A percentile compares a stretch with the other conserved stretches of the same genome.
phyloP scores from a whole-genome alignment of 441 rosid genomes.

The Euphorbia celastroides region DNA sequence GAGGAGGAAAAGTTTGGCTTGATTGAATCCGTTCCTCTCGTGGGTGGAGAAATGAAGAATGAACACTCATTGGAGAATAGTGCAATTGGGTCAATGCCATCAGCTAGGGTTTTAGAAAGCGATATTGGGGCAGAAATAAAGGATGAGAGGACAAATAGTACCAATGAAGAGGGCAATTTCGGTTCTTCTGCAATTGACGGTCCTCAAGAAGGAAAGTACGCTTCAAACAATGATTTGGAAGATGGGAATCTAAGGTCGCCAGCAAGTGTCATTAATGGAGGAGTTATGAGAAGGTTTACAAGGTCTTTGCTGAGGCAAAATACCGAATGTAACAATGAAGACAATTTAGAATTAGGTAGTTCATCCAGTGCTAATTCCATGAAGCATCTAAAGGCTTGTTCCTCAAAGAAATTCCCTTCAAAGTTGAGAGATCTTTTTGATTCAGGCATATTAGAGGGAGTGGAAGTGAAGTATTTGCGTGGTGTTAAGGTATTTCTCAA shows the following conservation, averaged over 20 bases:
- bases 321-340: slow-evolving; percentile 23
- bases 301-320: slow-evolving; percentile 53
- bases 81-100: slow-evolving; percentile 14
- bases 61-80: slow-evolving; percentile 9
- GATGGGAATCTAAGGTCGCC: slow-evolving; percentile 11
- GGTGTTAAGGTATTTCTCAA: slow-evolving; percentile 44
- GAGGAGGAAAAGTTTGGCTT: slow-evolving; percentile 24
- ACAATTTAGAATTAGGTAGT: slow-evolving; percentile 21
- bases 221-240: not conserved
- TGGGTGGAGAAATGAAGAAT: slow-evolving; percentile 9
- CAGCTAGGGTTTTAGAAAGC: not conserved
- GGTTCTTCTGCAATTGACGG: not conserved
- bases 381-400: slow-evolving; percentile 29
- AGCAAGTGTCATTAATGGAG: not conserved
- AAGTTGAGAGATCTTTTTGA: slow-evolving; percentile 66
- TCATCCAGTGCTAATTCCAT: slow-evolving; percentile 21
- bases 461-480: slow-evolving; percentile 55
- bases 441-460: slow-evolving; percentile 74
- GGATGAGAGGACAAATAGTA: not conserved
- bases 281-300: slow-evolving; percentile 55
- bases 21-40: slow-evolving; percentile 17
- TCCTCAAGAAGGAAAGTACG: slow-evolving; percentile 5
- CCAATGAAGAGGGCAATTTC: slow-evolving; percentile 7
- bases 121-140: slow-evolving; percentile 1
- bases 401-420: slow-evolving; percentile 40